A percentile compares a stretch with the other conserved stretches of the same genome.
Evolutionary conservation across 148 eudicot genomes (phyloP).

Genomic region (Camellia lanceoleosa): DNA sequence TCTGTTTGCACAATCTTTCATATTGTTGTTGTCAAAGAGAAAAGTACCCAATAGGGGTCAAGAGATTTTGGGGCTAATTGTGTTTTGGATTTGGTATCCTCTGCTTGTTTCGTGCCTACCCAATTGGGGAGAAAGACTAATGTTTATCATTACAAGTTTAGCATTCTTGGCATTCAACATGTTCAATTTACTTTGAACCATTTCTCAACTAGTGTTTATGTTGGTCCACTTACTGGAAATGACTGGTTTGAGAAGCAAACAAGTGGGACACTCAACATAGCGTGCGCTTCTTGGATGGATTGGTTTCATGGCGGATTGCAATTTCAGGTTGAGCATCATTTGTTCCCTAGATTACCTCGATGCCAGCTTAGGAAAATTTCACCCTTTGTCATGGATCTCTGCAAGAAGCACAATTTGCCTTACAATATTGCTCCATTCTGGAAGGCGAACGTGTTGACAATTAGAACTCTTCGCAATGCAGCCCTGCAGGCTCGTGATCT

Average conservation of each 20-base stretch:
- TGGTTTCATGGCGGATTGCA: slow-evolving; percentile 68
- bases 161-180: slow-evolving; percentile 47
- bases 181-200: slow-evolving; percentile 55
- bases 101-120: slow-evolving; percentile 45
- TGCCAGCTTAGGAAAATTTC: slow-evolving; percentile 46
- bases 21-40: slow-evolving; percentile 33
- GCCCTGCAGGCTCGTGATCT: slow-evolving; percentile 49
- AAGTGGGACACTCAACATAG: slow-evolving; percentile 33
- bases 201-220: slow-evolving; percentile 36
- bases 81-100: slow-evolving; percentile 56
- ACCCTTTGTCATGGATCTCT: slow-evolving; percentile 53
- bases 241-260: slow-evolving; percentile 61
- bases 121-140: slow-evolving; percentile 37
- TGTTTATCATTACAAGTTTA: slow-evolving; percentile 34
- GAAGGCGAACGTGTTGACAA: slow-evolving; percentile 43
- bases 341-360: slow-evolving; percentile 53
- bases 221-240: slow-evolving; percentile 41
- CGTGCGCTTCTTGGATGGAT: slow-evolving; percentile 53
- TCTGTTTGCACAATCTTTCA: slow-evolving; percentile 41
- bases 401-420: slow-evolving; percentile 47
- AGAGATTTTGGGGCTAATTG: slow-evolving; percentile 39
- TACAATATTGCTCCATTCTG: slow-evolving; percentile 40
- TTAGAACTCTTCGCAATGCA: slow-evolving; percentile 31
- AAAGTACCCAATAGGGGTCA: slow-evolving; percentile 34
- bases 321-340: slow-evolving; percentile 55